Base-by-base conservation (phyloP, 2,329 filamentous ascomycete species). In the Paraphaeosphaeria minitans region DNA sequence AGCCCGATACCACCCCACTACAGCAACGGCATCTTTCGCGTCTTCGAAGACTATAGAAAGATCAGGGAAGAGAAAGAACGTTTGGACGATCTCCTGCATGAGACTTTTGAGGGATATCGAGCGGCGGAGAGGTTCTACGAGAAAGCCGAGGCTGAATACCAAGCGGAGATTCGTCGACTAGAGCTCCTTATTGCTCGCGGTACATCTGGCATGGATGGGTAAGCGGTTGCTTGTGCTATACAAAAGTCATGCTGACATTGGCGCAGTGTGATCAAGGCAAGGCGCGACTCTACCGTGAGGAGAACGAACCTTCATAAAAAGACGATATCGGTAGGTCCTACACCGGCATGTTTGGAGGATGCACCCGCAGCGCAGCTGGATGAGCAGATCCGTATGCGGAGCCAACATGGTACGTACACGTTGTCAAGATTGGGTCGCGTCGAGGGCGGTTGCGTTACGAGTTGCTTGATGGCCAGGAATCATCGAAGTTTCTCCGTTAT, bases 131-230 rank as follows among this genome's bases (percentile, higher is more conserved):
- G 70, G 13, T 58, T 60, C 5, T 80, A 74, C 76, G 46, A 64
- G 2, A 59, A 71, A 9, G 69, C 74, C 53, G 73, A 76, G 57
- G 64, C 66, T 42, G 66, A 69, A 16, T 80, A 78, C 61, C 71
- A 75, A 41, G 72, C 72, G 3, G 79, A 81, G 58, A 75, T 81
- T 53, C 79, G 76, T 57, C 75, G 79, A 16, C 70, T 82, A 14
- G 80, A 81, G 62, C 59, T 81, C 3, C 60, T 81, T 27, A 79
- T 82, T 56, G 76, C 77, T 2, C 75, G 74, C 50, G 75, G 78
- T 8, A 72, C 75, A 27, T 66, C 71, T 43, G 79, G 80, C 10
- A 68, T 81, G 53, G 69, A 75, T 21, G 78, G 76, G 69, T 72
- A 50, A 54, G 65, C 53, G 8, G 12, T 27, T 10, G 21, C 7